Base-by-base conservation (phyloP, 2,329 filamentous ascomycete genomes). In the Alternaria gaisen region DNA sequence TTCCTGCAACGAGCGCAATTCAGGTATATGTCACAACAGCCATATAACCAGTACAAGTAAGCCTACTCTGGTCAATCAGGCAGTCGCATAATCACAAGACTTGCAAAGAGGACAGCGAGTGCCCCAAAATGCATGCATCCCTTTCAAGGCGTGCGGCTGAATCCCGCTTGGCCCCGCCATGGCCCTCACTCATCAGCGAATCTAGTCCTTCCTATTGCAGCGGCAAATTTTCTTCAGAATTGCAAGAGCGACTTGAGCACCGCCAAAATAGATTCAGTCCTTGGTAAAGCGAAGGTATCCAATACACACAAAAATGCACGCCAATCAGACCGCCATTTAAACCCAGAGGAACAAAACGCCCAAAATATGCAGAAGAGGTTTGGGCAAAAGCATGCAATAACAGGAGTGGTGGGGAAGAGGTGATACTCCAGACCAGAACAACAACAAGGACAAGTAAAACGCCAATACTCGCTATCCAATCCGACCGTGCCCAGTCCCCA, bases 311-410 rank as follows among this genome's bases (percentile, higher is more conserved):
- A 38, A 20, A 38, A n/a, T 24, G 41, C 53, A 32, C 42, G 41
- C 53, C 53, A 46, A 38, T 41, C 26, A 44, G 30, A 30, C 41
- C 22, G 30, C 41, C 28, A 18, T 32, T 34, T 22, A 55, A 22
- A 38, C 36, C 41, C 42, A 36, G n/a, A 36, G 26, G 18, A 36
- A 30, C 20, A 24, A 20, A 61, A 61, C 58, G 58, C 58, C 58
- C 36, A 58, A 40, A 6, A 58, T 58, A 58, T 61, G 55, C 55
- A 53, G 51, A 16, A 26, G 26, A 14, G 24, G 24, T 24, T 34
- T 20, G 28, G 14, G 20, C 8, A 24, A 30, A 42, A 42, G 40
- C 24, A 40, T 56, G 47, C 32, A 26, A 50, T 16, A 50, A 50
- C 14, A 50, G 38, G 20, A 50, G 32, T 26, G 30, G 30, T 50